Evolutionary conservation across 352 stramenopile species (phyloP).

Genomic region (Phytophthora pinifolia): DNA sequence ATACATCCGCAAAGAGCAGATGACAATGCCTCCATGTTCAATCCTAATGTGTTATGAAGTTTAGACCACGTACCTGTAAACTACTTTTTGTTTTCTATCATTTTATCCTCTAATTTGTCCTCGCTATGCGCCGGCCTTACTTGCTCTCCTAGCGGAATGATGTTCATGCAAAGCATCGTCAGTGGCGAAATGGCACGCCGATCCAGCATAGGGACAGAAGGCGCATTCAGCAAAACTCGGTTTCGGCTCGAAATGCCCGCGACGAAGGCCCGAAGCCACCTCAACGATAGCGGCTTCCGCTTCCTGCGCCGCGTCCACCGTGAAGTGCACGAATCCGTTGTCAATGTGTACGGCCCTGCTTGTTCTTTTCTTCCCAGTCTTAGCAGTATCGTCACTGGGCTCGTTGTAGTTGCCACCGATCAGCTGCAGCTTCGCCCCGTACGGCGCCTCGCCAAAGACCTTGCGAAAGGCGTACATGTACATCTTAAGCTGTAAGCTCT

Average conservation of each 20-base stretch:
- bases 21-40: no score
- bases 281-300: conserved; percentile 41
- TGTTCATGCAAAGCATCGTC: conserved; percentile 22
- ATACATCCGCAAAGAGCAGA: no score
- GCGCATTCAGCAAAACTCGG: conserved; percentile 65
- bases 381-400: conserved; percentile 6
- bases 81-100: background rate
- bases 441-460: conserved; percentile 53
- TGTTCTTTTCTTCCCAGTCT: conserved; percentile 8
- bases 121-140: background rate
- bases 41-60: no score
- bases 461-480: conserved; percentile 78
- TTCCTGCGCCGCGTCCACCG: conserved; percentile 29
- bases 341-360: conserved; percentile 12
- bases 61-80: conserved; percentile 1
- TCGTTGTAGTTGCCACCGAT: conserved; percentile 38
- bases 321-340: conserved; percentile 47
- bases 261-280: conserved; percentile 39
- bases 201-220: conserved; percentile 73
- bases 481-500: conserved; percentile 83
- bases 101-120: background rate
- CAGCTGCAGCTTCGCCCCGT: conserved; percentile 60
- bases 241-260: conserved; percentile 50
- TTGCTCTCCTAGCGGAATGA: conserved; percentile 11
- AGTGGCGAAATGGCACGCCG: conserved; percentile 43